phyloP scores from a whole-genome alignment of 768 basidiomycete genomes.

The Cyclocybe cylindracea region DNA sequence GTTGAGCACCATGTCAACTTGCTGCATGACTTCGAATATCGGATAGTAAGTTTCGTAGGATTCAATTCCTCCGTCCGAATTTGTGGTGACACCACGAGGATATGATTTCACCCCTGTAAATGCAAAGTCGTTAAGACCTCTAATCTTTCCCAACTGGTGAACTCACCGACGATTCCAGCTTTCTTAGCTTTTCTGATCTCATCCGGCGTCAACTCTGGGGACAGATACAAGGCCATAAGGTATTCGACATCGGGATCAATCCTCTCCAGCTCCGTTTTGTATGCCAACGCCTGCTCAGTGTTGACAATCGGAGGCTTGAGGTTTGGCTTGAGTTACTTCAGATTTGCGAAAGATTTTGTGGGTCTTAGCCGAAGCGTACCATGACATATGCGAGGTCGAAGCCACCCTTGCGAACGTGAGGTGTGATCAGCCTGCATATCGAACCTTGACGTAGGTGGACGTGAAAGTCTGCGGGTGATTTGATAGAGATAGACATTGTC shows the following conservation, averaged over 20 bases:
- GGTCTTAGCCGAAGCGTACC: constrained; percentile 47
- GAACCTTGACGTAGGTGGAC: constrained; percentile 93
- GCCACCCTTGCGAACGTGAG: constrained; percentile 89
- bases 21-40: constrained; percentile 92
- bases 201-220: constrained; percentile 84
- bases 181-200: constrained; percentile 87
- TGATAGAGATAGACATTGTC: constrained; percentile 44
- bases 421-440: constrained; percentile 80
- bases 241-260: constrained; percentile 83
- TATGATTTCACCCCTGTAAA: constrained; percentile 86
- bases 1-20: constrained; percentile 92
- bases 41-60: constrained; percentile 93
- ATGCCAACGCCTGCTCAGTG: constrained; percentile 77
- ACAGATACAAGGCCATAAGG: constrained; percentile 97
- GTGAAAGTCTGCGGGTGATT: constrained; percentile 89
- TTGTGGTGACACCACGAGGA: constrained; percentile 96
- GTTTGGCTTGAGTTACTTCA: constrained; percentile 68
- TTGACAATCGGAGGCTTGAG: constrained; percentile 85
- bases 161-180: constrained; percentile 73
- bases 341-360: constrained; percentile 7
- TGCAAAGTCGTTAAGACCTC: constrained; percentile 21
- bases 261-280: constrained; percentile 70
- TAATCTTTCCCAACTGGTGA: background rate
- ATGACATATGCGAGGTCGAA: constrained; percentile 95
- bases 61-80: constrained; percentile 95